These are phyloP conservation scores for Hysterangium stoloniferum DNA, from an alignment of 768 basidiomycete genomes.

Conservation along the genomic window DNA sequence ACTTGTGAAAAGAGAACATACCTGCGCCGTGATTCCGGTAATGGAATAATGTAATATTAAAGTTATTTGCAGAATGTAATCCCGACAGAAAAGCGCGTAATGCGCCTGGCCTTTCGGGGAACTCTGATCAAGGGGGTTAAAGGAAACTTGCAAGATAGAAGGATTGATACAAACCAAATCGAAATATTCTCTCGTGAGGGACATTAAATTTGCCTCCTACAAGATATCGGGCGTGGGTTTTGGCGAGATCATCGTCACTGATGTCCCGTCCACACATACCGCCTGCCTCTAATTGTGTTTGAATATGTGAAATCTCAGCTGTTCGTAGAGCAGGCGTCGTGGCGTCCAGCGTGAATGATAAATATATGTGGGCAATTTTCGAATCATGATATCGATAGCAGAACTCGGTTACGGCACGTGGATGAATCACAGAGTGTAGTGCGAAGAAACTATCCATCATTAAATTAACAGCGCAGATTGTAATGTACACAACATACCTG, in stretches of 20 bases:
- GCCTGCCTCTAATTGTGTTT: conserved; percentile 49
- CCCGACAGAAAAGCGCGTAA: conserved; percentile 84
- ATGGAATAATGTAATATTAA: conserved; percentile 97
- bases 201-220: conserved; percentile 79
- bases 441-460: conserved; percentile 61
- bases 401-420: conserved; percentile 92
- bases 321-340: conserved; percentile 33
- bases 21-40: conserved; percentile 97
- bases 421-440: conserved; percentile 81
- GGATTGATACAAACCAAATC: conserved; percentile 65
- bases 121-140: conserved; percentile 47
- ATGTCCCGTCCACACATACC: conserved; percentile 87
- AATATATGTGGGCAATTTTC: conserved; percentile 73
- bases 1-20: conserved; percentile 29
- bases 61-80: conserved; percentile 54
- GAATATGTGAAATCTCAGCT: conserved; percentile 56
- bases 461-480: conserved; percentile 5
- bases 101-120: conserved; percentile 91
- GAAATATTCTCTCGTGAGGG: conserved; percentile 78
- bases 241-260: conserved; percentile 92
- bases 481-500: conserved; percentile 43
- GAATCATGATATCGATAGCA: conserved; percentile 78
- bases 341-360: conserved; percentile 81
- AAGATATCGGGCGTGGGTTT: conserved; percentile 91
- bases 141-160: not conserved